Evolutionary conservation across 139 green algal species (phyloP).

Genomic region (Chlorella sp.): DNA sequence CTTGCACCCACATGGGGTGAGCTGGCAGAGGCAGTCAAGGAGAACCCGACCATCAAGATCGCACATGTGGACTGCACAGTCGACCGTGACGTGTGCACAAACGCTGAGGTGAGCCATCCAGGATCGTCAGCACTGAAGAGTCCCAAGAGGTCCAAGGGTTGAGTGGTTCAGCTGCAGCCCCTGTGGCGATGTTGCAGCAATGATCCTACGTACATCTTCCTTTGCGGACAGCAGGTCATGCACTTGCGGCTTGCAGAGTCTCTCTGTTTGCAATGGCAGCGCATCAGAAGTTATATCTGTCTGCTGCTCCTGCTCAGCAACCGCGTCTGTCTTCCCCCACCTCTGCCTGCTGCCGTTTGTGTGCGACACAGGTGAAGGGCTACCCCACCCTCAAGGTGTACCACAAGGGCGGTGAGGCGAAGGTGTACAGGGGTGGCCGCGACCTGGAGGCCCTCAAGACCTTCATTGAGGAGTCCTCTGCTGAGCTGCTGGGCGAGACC

Average conservation of each 20-base stretch:
- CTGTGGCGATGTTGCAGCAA: no score
- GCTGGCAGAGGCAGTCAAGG: constrained; percentile 36
- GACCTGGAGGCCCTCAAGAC: constrained; percentile 39
- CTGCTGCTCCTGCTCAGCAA: no score
- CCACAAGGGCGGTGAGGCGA: constrained; percentile 53
- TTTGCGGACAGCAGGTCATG: background rate
- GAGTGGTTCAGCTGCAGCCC: no score
- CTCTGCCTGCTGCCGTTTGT: background rate
- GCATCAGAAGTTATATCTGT: no score
- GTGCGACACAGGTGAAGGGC: constrained; percentile 46
- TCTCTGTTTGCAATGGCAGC: background rate
- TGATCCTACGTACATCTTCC: no score
- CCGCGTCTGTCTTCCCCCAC: no score
- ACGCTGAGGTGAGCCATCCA: constrained; percentile 33
- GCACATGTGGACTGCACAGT: constrained; percentile 62
- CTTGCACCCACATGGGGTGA: constrained; percentile 51
- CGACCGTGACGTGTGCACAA: constrained; percentile 45
- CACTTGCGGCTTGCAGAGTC: background rate
- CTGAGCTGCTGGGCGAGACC: background rate
- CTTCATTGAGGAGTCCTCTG: constrained; percentile 30
- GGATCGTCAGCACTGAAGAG: background rate
- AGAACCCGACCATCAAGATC: constrained; percentile 31
- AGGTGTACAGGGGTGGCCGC: constrained; percentile 33
- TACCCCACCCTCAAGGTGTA: constrained; percentile 72
- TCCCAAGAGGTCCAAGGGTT: background rate